Base-by-base conservation (phyloP, 139 green algal genomes). In the Monoraphidium neglectum region DNA sequence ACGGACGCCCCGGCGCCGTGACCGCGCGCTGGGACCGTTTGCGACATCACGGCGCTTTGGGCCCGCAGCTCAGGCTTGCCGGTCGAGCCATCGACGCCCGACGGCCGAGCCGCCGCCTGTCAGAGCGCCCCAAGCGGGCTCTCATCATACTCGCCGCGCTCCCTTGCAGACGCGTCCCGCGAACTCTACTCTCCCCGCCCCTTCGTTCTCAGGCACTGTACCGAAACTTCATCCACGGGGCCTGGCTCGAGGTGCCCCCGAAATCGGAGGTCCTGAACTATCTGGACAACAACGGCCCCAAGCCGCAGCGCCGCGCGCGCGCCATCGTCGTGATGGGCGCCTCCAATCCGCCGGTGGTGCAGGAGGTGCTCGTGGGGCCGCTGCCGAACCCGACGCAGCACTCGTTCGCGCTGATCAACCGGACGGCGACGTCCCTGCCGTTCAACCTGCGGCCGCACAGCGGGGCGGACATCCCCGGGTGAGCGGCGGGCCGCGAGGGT, bases 391-490 rank as follows among this genome's bases (percentile, higher is more conserved):
- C 57, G 10, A 37, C 57, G 6, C 8, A 65, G 57, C 16, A 10
- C 10, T 8, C 28, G 28, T 8, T 13, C 6, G 63, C 65, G 24
- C 63, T 65, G 26, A 59, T 79, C 47, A 63, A 79, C 51, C 56
- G 62, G 62, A 79, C 47, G n/a, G 65, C 47, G 73, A 26, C 26
- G 15, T 49, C 32, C 18, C 35, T 79, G 35, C 73, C 73, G 8
- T 73, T 68, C 73, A 72, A 72, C 56, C 47, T 73, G 35, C 62
- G 73, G 38, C 73, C 73, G 23, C 73, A 79, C 30, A 64, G 73
- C 38, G 73, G 64, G 4, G 72, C 72, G 73, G 73, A 79, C 21
- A 47, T 66, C 43, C 35, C 72, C 6, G 73, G 73, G 73, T 79
- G 51, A 67, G 73, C 23, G 43, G 8, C 43, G n/a, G n/a, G n/a